These are phyloP conservation scores for Plantago rigida DNA, from an alignment of 305 asterid genomes.

Conservation along the genomic window DNA sequence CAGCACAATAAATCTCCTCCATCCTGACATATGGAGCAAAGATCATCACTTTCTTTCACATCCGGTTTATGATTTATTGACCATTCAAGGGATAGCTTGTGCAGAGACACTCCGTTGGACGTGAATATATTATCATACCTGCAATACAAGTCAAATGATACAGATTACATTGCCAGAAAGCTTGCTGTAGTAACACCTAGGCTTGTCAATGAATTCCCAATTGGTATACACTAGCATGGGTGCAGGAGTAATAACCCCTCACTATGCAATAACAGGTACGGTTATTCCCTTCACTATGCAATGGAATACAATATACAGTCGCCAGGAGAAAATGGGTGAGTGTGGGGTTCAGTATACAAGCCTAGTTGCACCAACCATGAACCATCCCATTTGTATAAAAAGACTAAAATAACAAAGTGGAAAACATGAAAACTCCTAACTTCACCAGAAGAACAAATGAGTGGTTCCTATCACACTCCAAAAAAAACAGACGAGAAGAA, in stretches of 20 bases:
- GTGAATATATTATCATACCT: slow-evolving; percentile 77
- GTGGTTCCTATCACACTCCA: slow-evolving; percentile 5
- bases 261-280: no score
- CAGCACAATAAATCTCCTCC: slow-evolving; percentile 82
- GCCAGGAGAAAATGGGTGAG: no score
- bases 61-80: slow-evolving; percentile 39
- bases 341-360: no score
- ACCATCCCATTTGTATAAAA: no score
- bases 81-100: slow-evolving; percentile 53
- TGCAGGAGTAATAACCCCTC: no score
- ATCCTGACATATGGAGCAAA: slow-evolving; percentile 64
- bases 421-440: no score
- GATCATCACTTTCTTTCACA: slow-evolving; percentile 65
- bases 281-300: no score
- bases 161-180: slow-evolving; percentile 6
- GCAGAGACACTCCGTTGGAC: slow-evolving; percentile 72
- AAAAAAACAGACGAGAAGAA: slow-evolving; percentile 19
- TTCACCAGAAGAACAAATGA: not conserved
- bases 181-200: not conserved
- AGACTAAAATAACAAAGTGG: no score
- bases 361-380: no score
- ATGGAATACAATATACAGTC: no score
- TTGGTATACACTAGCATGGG: no score
- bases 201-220: no score
- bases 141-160: slow-evolving; percentile 27